Conservation (phyloP, 345 rosid species). For the Ceriops tagal region DNA sequence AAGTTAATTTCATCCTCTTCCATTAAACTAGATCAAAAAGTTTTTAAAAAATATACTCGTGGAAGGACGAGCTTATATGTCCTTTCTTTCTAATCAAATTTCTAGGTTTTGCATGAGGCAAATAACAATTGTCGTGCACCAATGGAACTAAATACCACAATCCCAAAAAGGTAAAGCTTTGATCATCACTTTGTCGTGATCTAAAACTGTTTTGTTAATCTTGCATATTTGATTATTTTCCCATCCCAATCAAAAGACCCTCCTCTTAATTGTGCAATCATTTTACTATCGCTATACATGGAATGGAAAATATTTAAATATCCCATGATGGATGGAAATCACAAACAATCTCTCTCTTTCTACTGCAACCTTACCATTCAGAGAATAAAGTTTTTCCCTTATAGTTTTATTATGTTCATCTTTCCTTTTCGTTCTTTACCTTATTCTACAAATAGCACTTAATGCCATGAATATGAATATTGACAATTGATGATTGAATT, state of each 20-base stretch:
- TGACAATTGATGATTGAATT: too few relatives aligned
- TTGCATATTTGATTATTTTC: not conserved
- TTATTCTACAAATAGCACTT: too few relatives aligned
- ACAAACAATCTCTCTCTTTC: not conserved
- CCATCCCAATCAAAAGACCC: not conserved
- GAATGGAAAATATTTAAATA: too few relatives aligned
- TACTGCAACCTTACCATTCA: not conserved
- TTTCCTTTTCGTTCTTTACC: too few relatives aligned
- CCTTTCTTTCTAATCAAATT: not conserved
- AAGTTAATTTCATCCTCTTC: too few relatives aligned
- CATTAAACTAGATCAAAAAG: too few relatives aligned
- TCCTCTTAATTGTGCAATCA: not conserved
- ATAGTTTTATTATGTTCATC: too few relatives aligned
- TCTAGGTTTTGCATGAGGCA: not conserved
- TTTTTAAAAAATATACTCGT: not conserved
- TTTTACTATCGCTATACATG: not conserved
- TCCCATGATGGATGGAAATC: too few relatives aligned
- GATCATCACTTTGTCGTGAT: slow-evolving; percentile 30
- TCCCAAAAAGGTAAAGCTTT: slow-evolving; percentile 12
- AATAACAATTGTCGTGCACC: not conserved
- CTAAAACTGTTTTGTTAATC: not conserved
- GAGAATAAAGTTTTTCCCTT: too few relatives aligned
- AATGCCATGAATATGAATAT: too few relatives aligned
- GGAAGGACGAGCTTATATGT: not conserved
- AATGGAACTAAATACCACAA: not conserved